Base-by-base conservation (phyloP, 1,139 yeast species). In the Nakaseomyces bracarensis region DNA sequence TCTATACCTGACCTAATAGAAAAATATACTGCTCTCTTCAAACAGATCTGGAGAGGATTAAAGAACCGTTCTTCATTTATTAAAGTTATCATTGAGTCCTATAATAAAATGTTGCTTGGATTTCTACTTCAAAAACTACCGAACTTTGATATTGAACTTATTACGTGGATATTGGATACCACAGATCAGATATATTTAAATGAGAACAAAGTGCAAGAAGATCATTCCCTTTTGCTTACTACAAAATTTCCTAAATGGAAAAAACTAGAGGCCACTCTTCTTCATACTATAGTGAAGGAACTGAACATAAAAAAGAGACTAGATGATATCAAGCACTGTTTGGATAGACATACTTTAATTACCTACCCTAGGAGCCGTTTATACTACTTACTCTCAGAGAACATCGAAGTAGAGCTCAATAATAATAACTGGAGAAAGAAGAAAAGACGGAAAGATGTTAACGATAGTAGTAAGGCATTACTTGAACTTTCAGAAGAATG, bases 41-140 rank as follows among this genome's bases (percentile, higher is more conserved):
- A 48, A 43, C 48, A 46, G 9, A 15, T 46, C 8, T 59, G 63
- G 63, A 50, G 43, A 27, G 33, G 16, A 3, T 42, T 40, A 21
- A 42, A 36, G 11, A 42, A 51, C 27, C 46, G 45, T 30, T 31
- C 27, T 9, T 16, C 16, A 15, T 45, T 53, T 16, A 40, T 53
- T 15, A 50, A 46, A 10, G 31, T 22, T 3, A 43, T 43, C 13
- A 35, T 54, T 19, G 38, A 43, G 13, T 39, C 45, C 20, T 50
- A 45, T 36, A 36, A 48, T 34, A 36, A 49, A 2, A n/a, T 45
- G 4, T 39, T 55, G 7, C 34, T 52, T 3, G 47, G 46, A 35
- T 30, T 55, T 10, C 39, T 52, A 14, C 36, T 50, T 9, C 21
- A 36, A 7, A 50, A 49, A 30, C 22, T 55, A 13, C 44, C 47